phyloP scores from a whole-genome alignment of 192 early-diverging fungal genomes.

The Backusella macrospora region DNA sequence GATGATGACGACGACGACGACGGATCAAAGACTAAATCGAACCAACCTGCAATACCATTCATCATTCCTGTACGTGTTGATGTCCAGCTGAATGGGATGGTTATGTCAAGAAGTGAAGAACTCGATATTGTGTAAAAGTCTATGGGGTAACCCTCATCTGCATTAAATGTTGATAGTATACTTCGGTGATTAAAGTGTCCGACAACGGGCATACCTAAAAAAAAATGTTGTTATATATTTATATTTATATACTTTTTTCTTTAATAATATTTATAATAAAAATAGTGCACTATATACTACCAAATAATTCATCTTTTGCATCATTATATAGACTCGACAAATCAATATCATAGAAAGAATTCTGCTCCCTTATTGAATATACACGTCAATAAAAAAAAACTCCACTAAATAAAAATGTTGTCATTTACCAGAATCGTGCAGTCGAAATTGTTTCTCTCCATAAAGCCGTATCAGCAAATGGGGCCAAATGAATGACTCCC shows the following conservation, averaged over 20 bases:
- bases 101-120: conserved; percentile 80
- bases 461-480: conserved; percentile 72
- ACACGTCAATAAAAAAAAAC: background rate
- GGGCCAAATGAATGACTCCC: conserved; percentile 90
- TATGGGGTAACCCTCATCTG: conserved; percentile 57
- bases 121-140: conserved; percentile 86
- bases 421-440: conserved; percentile 67
- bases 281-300: conserved; percentile 40
- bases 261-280: background rate
- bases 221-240: no score
- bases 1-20: no score
- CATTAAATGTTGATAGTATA: conserved; percentile 69
- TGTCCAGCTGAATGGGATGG: conserved; percentile 82
- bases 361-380: conserved; percentile 62
- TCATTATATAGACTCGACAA: conserved; percentile 79
- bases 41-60: conserved; percentile 97
- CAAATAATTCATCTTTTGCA: conserved; percentile 89
- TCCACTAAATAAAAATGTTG: background rate
- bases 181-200: conserved; percentile 85
- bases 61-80: conserved; percentile 85
- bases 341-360: conserved; percentile 91
- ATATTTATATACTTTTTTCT: no score
- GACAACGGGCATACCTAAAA: conserved; percentile 77
- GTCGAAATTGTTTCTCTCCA: conserved; percentile 95
- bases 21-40: conserved; percentile 83